Evolutionary conservation across 129 eudicot genomes (phyloP).

Genomic region (Scalesia atractyloides): DNA sequence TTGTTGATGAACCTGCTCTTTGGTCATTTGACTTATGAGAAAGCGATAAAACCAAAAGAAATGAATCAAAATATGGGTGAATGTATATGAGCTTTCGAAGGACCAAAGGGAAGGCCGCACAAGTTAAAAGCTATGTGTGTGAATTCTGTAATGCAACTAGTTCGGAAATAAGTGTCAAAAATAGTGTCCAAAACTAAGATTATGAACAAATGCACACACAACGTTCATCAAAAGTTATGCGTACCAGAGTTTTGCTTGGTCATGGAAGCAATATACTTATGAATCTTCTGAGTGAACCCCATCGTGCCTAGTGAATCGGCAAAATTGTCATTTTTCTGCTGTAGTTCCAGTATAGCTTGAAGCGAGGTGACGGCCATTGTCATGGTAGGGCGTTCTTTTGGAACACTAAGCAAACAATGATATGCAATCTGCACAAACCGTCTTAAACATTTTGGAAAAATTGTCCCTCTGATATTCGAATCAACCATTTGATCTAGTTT

Average conservation of each 20-base stretch:
- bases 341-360: conserved; percentile 27
- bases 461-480: conserved; percentile 23
- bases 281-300: conserved; percentile 26
- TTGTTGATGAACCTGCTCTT: background rate
- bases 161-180: background rate
- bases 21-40: too few species aligned
- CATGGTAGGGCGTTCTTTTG: conserved; percentile 43
- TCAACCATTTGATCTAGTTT: conserved; percentile 34
- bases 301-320: background rate
- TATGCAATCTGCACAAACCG: conserved; percentile 27
- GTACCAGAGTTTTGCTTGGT: conserved; percentile 2
- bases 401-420: conserved; percentile 35
- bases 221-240: background rate
- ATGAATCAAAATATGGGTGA: too few species aligned
- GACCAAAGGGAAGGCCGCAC: too few species aligned
- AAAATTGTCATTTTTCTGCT: conserved; percentile 19
- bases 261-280: conserved; percentile 17
- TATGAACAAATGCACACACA: background rate
- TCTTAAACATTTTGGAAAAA: conserved; percentile 28
- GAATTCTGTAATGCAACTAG: background rate
- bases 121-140: background rate
- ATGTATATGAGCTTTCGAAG: too few species aligned
- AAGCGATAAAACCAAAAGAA: too few species aligned
- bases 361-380: conserved; percentile 41
- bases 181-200: too few species aligned